Evolutionary conservation across 768 basidiomycete genomes (phyloP).

Genomic region (Lentinula sp.): DNA sequence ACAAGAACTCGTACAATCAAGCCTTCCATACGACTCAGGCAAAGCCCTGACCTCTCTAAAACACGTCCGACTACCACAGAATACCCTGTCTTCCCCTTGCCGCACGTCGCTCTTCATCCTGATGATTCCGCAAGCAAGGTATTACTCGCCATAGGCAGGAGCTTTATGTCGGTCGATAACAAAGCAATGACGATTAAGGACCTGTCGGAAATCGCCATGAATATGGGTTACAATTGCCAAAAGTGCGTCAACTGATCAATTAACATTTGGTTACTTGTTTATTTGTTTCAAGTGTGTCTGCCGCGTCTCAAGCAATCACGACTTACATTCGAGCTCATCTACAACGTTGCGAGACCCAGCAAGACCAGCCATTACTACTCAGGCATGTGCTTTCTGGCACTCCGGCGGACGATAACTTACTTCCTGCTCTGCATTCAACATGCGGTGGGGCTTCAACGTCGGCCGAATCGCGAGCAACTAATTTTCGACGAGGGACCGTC

Average conservation of each 20-base stretch:
- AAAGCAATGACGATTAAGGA: conserved; percentile 85
- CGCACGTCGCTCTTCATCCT: conserved; percentile 60
- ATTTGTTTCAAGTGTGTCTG: conserved; percentile 49
- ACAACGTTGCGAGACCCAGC: conserved; percentile 61
- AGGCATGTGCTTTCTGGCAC: conserved; percentile 72
- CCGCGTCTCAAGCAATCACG: conserved; percentile 77
- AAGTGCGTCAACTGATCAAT: conserved; percentile 45
- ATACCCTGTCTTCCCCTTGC: conserved; percentile 30
- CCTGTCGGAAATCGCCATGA: conserved; percentile 64
- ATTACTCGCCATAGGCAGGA: conserved; percentile 65
- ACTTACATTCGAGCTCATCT: conserved; percentile 76
- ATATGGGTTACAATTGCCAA: conserved; percentile 64
- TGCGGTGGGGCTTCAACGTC: conserved; percentile 49
- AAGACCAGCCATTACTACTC: conserved; percentile 69
- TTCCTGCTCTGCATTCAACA: conserved; percentile 63
- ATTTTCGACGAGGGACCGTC: conserved; percentile 72
- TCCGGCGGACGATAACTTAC: conserved; percentile 63
- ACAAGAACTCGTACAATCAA: conserved; percentile 24
- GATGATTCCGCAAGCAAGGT: conserved; percentile 71
- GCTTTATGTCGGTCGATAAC: conserved; percentile 73
- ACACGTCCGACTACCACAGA: conserved; percentile 18
- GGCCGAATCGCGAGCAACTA: conserved; percentile 40
- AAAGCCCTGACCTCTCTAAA: conserved; percentile 33
- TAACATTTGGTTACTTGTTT: neutral
- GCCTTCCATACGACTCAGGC: conserved; percentile 45